Evolutionary conservation across 2,329 filamentous ascomycete species (phyloP).

Genomic region (Hirsutella thompsonii): DNA sequence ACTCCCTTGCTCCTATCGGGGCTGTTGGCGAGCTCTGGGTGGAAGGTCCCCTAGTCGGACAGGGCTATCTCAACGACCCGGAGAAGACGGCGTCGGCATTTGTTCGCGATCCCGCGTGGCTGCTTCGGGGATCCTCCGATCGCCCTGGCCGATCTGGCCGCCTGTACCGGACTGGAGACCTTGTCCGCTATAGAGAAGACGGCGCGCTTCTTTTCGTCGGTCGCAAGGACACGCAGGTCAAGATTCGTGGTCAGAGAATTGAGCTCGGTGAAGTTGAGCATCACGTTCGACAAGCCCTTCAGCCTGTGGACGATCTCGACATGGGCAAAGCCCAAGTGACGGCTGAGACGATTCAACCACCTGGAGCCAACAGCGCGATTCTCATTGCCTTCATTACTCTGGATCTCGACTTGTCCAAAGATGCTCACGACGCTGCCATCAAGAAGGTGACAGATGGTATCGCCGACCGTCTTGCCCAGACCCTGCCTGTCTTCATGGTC

Average conservation of each 20-base stretch:
- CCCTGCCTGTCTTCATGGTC: slow-evolving; percentile 8
- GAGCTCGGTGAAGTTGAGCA: slow-evolving; percentile 23
- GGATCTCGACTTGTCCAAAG: not conserved
- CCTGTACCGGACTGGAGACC: slow-evolving; percentile 33
- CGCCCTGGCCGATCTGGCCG: slow-evolving; percentile 6
- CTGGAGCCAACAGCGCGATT: slow-evolving; percentile 1
- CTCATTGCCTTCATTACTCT: slow-evolving; percentile 7
- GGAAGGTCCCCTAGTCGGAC: slow-evolving; percentile 9
- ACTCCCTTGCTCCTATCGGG: slow-evolving; percentile 6
- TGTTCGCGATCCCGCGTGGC: slow-evolving; percentile 2
- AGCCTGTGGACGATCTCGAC: not conserved
- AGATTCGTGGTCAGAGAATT: slow-evolving; percentile 39
- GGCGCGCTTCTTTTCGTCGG: slow-evolving; percentile 24
- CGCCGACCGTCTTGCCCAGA: slow-evolving; percentile 2
- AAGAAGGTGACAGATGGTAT: slow-evolving; percentile 1
- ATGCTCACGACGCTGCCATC: not conserved
- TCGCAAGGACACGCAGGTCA: slow-evolving; percentile 27
- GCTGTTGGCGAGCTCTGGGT: slow-evolving; percentile 9
- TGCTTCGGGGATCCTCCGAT: slow-evolving; percentile 1
- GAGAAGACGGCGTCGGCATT: slow-evolving; percentile 13
- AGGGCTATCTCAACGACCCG: slow-evolving; percentile 8
- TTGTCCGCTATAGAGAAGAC: slow-evolving; percentile 23
- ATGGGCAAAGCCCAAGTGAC: slow-evolving; percentile 1
- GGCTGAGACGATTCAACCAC: slow-evolving; percentile 4
- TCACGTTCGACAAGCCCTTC: slow-evolving; percentile 2